Evolutionary conservation across 495 filamentous ascomycete genomes (phyloP), one percentile per base, ranked within the genome.

Genomic region (Penicillium robsamsonii): DNA sequence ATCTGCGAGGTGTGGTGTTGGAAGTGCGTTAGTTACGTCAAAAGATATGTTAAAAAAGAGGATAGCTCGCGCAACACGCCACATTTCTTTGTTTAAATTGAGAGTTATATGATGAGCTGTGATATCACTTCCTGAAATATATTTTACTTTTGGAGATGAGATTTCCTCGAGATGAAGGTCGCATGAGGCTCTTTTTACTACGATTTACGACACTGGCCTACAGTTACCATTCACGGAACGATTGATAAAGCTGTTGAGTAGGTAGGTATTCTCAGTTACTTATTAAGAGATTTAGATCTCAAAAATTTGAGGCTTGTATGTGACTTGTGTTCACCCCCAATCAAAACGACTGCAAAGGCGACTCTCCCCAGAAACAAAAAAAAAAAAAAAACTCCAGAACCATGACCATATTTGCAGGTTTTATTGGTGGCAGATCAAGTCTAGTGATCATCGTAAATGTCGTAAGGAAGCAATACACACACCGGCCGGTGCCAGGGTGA

Each of bases 11-110:
- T 33, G 53, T 33, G 51, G 59, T 60, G 57, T 22, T 63, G 49
- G 46, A 53, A 56, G 53, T 46, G 55, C 47, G 52, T 61, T 62
- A 64, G 52, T 61, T 62, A 64, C 64, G 64, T 67, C 64, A 64
- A 66, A 61, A 38, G 17, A 40, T 17, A 56, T 38, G 46, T n/a
- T n/a, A 17, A 45, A 8, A 35, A 41, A 13, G 15, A 42, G 17
- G 24, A 46, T 29, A 42, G 42, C 42, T 46, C 29, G 33, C 42
- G 13, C 42, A 54, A 18, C 31, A 18, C 22, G n/a, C 17, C 42
- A 38, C 20, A n/a, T 18, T 45, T 10, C 15, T 35, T 35, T 4
- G 4, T 15, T 43, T 2, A 24, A 8, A 33, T 18, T n/a, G 17
- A 35, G n/a, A 49, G 12, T 48, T 8, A 22, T 11, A 48, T 29